Conservation (phyloP, 768 basidiomycete genomes). For the Ephemerocybe angulata region DNA sequence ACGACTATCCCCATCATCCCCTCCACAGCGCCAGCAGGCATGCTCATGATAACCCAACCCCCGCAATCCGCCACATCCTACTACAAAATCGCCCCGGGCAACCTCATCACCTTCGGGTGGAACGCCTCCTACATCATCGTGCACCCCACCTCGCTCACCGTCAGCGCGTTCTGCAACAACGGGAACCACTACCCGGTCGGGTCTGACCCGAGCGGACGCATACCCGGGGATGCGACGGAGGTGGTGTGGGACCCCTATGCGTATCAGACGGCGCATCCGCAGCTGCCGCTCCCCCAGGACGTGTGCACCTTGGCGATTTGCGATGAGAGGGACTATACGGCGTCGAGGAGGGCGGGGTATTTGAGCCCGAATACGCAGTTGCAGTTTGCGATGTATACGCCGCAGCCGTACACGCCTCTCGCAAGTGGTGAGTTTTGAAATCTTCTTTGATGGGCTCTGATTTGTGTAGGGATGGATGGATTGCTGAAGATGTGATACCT, state of each 20-base stretch:
- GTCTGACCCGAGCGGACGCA: conserved; percentile 52
- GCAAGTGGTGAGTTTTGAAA: conserved; percentile 22
- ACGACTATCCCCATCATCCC: too few relatives aligned
- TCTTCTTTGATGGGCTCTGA: neutral
- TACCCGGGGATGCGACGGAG: conserved; percentile 61
- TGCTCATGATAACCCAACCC: conserved; percentile 69
- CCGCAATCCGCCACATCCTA: conserved; percentile 72
- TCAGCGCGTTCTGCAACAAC: conserved; percentile 74
- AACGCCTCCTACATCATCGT: conserved; percentile 68
- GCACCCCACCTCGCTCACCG: conserved; percentile 64
- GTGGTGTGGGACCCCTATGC: conserved; percentile 73
- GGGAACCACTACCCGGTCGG: conserved; percentile 83
- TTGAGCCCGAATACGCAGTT: conserved; percentile 61
- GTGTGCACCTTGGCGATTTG: conserved; percentile 65
- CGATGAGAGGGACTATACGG: conserved; percentile 65
- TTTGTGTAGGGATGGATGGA: neutral
- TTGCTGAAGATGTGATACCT: too few relatives aligned
- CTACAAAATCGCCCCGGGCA: conserved; percentile 72
- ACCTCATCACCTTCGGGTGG: conserved; percentile 82
- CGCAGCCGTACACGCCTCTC: conserved; percentile 60
- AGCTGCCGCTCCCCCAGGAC: conserved; percentile 64
- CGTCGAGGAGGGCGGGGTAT: conserved; percentile 51
- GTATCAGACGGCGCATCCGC: conserved; percentile 54
- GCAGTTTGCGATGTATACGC: conserved; percentile 76
- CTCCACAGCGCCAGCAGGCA: conserved; percentile 30